These are phyloP conservation scores for Starmera stellimalicola DNA, from an alignment of 1,139 yeast genomes.

Conservation along the genomic window DNA sequence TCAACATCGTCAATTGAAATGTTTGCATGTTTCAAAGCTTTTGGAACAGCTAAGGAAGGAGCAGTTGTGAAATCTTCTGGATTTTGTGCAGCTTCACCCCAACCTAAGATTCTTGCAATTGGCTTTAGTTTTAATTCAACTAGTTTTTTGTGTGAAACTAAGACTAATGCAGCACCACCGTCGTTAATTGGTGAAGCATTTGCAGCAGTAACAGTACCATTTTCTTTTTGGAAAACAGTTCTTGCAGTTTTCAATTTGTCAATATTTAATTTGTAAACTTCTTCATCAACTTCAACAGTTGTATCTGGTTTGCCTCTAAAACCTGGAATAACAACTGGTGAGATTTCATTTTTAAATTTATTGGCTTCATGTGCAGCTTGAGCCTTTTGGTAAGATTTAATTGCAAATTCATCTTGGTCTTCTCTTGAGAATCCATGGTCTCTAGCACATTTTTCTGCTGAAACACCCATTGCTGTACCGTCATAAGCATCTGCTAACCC, in stretches of 20 bases:
- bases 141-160: conserved; percentile 75
- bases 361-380: conserved; percentile 70
- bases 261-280: conserved; percentile 63
- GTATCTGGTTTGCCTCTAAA: conserved; percentile 88
- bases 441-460: conserved; percentile 91
- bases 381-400: conserved; percentile 66
- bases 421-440: conserved; percentile 58
- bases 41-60: conserved; percentile 89
- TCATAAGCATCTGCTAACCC: conserved; percentile 89
- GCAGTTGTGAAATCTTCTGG: conserved; percentile 94
- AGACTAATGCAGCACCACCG: conserved; percentile 91
- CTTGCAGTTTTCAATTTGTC: conserved; percentile 70
- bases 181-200: conserved; percentile 94
- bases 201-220: conserved; percentile 93
- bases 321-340: conserved; percentile 84
- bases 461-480: conserved; percentile 84
- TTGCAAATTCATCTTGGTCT: conserved; percentile 64
- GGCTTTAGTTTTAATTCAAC: conserved; percentile 82
- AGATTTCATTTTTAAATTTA: conserved; percentile 71
- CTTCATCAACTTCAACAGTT: conserved; percentile 61
- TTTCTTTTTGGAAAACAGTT: conserved; percentile 85
- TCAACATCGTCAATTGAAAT: conserved; percentile 42
- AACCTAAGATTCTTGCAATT: conserved; percentile 77
- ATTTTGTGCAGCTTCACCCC: conserved; percentile 97
- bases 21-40: conserved; percentile 85